Evolutionary conservation across 352 stramenopile genomes (phyloP), one percentile per base, ranked within the genome.

Genomic region (Phytophthora melonis): DNA sequence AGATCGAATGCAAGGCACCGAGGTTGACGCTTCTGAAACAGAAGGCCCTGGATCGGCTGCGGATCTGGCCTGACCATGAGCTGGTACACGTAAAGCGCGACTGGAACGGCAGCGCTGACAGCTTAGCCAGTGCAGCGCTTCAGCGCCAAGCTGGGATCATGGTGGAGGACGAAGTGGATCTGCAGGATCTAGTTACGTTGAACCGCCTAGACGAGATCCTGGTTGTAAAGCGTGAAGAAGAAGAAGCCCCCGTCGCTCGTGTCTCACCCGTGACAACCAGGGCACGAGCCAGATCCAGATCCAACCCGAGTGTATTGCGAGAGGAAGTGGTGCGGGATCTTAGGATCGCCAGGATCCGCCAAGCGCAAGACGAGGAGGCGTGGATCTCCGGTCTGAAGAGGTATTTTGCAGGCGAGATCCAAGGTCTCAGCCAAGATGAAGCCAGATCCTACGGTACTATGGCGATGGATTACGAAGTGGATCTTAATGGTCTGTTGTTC

Each of bases 1-100:
- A 70, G 32, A 63, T 70, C 54, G 54, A 70, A 9, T 70, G 53
- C n/a, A 70, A 63, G 9, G 54, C 63, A 2, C 53, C 63, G 18
- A 30, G 27, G 2, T 14, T 63, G 21, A 56, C n/a, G 0, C 27
- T 70, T 0, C 6, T 63, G n/a, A 14, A 14, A 3, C 25, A 70
- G 39, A 63, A 70, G 8, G 25, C 18, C 3, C 13, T 62, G 5
- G 27, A 63, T 52, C 19, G 5, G 0, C 43, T 70, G 2, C 18
- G 19, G 1, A 9, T 9, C 0, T 59, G 53, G 45, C 55, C 63
- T 0, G 8, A 52, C 14, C 45, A 58, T 16, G 39, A 58, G 14
- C 14, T 63, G 10, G 13, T 70, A 13, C 63, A 70, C 13, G 21
- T 70, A 0, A 63, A 70, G 25, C 16, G 63, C 23, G 53, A 63